A percentile compares a stretch with the other conserved stretches of the same genome.
Conservation (phyloP, 2,329 filamentous ascomycete species). For the Curvularia sp. region DNA sequence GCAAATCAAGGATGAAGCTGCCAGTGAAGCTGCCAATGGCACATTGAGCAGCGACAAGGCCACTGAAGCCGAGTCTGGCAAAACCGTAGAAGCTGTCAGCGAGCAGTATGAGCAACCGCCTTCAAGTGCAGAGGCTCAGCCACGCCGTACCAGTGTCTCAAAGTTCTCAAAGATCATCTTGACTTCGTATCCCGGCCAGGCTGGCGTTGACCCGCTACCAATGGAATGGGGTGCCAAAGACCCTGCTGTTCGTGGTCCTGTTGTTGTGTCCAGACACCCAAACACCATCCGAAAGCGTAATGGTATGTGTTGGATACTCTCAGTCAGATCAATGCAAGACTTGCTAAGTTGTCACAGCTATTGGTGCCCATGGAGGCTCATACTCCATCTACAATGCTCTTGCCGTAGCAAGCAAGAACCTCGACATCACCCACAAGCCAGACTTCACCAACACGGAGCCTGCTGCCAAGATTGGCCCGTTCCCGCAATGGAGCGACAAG, state of each 20-base stretch:
- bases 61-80: constrained; percentile 43
- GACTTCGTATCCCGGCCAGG: constrained; percentile 91
- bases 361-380: constrained; percentile 81
- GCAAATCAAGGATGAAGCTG: constrained; percentile 60
- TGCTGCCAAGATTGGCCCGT: constrained; percentile 85
- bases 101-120: constrained; percentile 50
- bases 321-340: neutral
- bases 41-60: constrained; percentile 35
- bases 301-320: constrained; percentile 58
- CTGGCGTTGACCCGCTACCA: constrained; percentile 87
- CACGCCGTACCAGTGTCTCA: constrained; percentile 53
- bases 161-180: constrained; percentile 69
- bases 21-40: constrained; percentile 32
- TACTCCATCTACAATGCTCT: constrained; percentile 96
- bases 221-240: constrained; percentile 87
- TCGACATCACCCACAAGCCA: constrained; percentile 80
- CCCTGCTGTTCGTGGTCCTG: constrained; percentile 77
- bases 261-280: constrained; percentile 80
- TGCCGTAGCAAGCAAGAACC: constrained; percentile 88
- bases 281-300: constrained; percentile 82
- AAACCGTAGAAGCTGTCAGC: constrained; percentile 49
- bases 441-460: constrained; percentile 88
- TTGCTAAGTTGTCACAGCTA: constrained; percentile 54
- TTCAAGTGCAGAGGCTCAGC: constrained; percentile 40
- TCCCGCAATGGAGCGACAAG: constrained; percentile 84